Base-by-base conservation (phyloP, 495 filamentous ascomycete genomes). In the Annulohypoxylon maeteangense region DNA sequence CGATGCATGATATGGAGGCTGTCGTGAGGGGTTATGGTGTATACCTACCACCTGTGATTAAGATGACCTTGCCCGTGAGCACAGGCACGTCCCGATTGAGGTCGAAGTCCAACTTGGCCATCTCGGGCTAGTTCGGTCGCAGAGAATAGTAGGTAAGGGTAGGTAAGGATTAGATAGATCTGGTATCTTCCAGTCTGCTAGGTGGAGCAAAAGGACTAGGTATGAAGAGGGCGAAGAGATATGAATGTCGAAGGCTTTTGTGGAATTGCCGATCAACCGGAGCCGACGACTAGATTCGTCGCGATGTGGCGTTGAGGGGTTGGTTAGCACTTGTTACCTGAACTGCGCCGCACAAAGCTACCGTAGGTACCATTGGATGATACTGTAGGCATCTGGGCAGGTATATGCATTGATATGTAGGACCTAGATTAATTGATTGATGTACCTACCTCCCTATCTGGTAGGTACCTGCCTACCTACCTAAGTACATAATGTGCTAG, bases 21-120 rank as follows among this genome's bases (percentile, higher is more conserved):
- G n/a, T n/a, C 1, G 12, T 12, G n/a, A 40, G 12, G 36, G 14
- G 5, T n/a, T 14, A 22, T 29, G 16, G 23, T 64, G 23, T 22
- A 45, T 48, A 58, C 66, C 58, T 50, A 73, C 69, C 74, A 27
- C 86, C 86, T 2, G 85, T 87, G 61, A 88, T 81, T 18, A 87
- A 75, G 38, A 84, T 74, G 48, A 84, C 81, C 75, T 85, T 85
- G 74, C 78, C 81, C 1, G 63, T 55, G 20, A 84, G 76, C 48
- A 62, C 63, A 54, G 72, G 63, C 12, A 74, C 61, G 20, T 70
- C 67, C 45, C 62, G 45, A 44, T 65, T n/a, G 29, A 66, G 62
- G 48, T 71, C 58, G 55, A 71, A 71, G 62, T 60, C 63, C 29
- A 66, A 67, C 38, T 68, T 48, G 40, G 57, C 62, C 62, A 65